Evolutionary conservation across 73 alveolate species (phyloP).

Genomic region (Blepharisma japonicum): DNA sequence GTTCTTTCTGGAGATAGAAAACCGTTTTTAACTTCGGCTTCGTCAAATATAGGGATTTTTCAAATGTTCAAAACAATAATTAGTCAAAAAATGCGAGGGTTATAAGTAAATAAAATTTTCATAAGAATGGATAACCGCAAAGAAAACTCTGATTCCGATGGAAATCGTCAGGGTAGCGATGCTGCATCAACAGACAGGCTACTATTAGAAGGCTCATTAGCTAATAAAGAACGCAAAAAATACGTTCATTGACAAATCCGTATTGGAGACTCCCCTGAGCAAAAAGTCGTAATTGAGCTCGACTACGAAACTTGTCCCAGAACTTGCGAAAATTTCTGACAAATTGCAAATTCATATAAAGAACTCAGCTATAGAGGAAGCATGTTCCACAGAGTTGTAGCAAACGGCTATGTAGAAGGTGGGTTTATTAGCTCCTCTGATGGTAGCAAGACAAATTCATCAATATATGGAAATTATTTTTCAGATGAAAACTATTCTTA

Average conservation of each 20-base stretch:
- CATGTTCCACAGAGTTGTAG: constrained; percentile 44
- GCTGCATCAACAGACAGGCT: too few relatives aligned
- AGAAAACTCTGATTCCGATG: too few relatives aligned
- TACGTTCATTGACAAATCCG: too few relatives aligned
- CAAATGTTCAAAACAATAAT: constrained; percentile 5
- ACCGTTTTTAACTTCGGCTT: constrained; percentile 13
- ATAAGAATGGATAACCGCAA: too few relatives aligned
- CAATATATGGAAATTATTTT: background rate
- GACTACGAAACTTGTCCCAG: constrained; percentile 54
- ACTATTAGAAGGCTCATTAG: too few relatives aligned
- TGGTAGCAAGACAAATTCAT: background rate
- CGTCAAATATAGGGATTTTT: background rate
- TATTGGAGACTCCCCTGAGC: background rate
- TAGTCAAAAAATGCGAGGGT: too few relatives aligned
- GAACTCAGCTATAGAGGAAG: constrained; percentile 33
- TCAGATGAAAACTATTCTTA: background rate
- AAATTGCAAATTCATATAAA: constrained; percentile 48
- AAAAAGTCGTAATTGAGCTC: constrained; percentile 21
- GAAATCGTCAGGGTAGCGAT: too few relatives aligned
- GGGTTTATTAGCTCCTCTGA: background rate
- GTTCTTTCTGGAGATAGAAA: background rate
- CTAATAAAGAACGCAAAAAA: too few relatives aligned
- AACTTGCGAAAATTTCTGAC: constrained; percentile 47
- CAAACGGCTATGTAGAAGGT: constrained; percentile 40
- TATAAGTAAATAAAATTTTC: too few relatives aligned